These are phyloP conservation scores for Colletotrichum neosansevieriae DNA, from an alignment of 2,329 filamentous ascomycete species.

Conservation along the genomic window DNA sequence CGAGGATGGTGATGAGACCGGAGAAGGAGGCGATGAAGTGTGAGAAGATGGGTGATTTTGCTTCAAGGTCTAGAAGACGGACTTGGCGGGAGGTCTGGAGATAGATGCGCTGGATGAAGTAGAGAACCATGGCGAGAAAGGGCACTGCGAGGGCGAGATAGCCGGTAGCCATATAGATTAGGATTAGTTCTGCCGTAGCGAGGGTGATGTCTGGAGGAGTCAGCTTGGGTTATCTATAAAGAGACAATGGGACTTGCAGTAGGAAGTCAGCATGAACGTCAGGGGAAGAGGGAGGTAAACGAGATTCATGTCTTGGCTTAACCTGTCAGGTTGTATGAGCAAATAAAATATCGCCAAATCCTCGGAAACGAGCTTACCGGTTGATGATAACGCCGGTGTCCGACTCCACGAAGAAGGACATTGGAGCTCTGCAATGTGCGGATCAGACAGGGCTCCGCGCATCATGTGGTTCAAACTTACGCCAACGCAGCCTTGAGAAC, in stretches of 20 bases:
- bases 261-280: constrained; percentile 44
- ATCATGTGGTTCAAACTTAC: background rate
- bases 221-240: background rate
- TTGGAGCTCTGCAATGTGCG: background rate
- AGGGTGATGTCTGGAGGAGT: constrained; percentile 14
- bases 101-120: constrained; percentile 52
- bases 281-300: constrained; percentile 43
- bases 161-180: constrained; percentile 57
- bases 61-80: constrained; percentile 56
- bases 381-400: constrained; percentile 43
- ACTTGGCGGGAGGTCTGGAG: constrained; percentile 58
- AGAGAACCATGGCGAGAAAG: constrained; percentile 46
- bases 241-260: background rate
- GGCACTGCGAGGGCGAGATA: constrained; percentile 62
- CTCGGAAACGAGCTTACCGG: constrained; percentile 25
- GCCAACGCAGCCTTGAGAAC: constrained; percentile 19
- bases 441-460: background rate
- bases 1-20: constrained; percentile 63
- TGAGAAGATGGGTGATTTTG: constrained; percentile 55
- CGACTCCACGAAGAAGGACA: constrained; percentile 43
- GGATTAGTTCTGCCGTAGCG: constrained; percentile 56
- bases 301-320: constrained; percentile 47
- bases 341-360: too few relatives aligned
- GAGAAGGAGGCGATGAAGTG: constrained; percentile 60
- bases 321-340: constrained; percentile 11